Evolutionary conservation across 2,329 filamentous ascomycete species (phyloP).

Genomic region (Clathrospora elynae): DNA sequence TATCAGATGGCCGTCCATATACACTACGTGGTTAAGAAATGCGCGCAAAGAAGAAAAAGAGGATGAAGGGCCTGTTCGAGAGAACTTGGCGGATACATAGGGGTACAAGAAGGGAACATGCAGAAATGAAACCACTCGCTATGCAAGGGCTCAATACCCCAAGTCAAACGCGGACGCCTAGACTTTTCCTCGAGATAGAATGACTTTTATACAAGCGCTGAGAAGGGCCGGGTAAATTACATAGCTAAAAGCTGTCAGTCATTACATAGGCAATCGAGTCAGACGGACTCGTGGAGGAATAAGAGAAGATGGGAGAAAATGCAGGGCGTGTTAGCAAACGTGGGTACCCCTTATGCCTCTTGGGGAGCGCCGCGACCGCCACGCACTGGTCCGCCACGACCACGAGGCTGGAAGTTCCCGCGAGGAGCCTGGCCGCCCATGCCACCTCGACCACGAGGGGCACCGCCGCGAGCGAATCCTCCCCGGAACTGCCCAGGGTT

Average conservation of each 20-base stretch:
- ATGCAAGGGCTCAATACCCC: conserved; percentile 45
- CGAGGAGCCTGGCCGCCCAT: conserved; percentile 62
- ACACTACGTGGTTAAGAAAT: conserved; percentile 35
- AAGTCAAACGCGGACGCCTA: conserved; percentile 38
- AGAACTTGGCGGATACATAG: conserved; percentile 35
- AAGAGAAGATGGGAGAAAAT: conserved; percentile 12
- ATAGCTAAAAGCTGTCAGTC: conserved; percentile 46
- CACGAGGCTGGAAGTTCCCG: conserved; percentile 71
- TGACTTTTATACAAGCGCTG: conserved; percentile 48
- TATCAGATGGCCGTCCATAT: conserved; percentile 37
- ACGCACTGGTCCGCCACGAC: conserved; percentile 66
- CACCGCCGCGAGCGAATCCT: conserved; percentile 49
- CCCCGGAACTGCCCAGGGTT: conserved; percentile 47
- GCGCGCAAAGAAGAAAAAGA: conserved; percentile 33
- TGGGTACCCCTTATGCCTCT: conserved; percentile 36
- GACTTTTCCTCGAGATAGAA: conserved; percentile 44
- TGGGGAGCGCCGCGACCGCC: conserved; percentile 54
- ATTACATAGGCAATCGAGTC: conserved; percentile 27
- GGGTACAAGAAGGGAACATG: conserved; percentile 38
- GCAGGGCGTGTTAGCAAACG: conserved; percentile 7
- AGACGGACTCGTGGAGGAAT: conserved; percentile 25
- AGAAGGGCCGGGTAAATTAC: conserved; percentile 45
- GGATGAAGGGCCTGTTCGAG: conserved; percentile 28
- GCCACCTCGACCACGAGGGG: conserved; percentile 66
- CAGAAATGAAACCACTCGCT: conserved; percentile 45